Conservation (phyloP, 208 protist species). For the Acanthamoeba healyi region DNA sequence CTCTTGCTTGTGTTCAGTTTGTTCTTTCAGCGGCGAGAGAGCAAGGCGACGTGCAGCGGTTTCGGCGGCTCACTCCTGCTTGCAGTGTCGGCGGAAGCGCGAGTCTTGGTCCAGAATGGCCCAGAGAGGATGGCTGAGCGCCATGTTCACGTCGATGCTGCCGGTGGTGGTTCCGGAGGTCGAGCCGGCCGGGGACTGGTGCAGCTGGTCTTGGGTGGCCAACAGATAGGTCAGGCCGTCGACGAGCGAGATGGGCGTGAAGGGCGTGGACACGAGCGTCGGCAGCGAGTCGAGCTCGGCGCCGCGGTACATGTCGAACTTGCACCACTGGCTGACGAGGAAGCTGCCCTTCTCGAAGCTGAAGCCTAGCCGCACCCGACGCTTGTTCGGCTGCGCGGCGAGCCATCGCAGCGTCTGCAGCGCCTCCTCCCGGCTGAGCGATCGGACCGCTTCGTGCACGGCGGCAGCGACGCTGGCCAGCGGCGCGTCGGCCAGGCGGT, state of each 20-base stretch:
- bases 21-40: no score
- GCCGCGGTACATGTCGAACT: conserved; percentile 72
- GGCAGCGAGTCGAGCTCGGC: conserved; percentile 43
- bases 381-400: conserved; percentile 75
- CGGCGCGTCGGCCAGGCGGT: conserved; percentile 34
- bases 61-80: no score
- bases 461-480: conserved; percentile 28
- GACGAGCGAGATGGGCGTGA: conserved; percentile 71
- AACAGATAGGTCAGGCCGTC: conserved; percentile 45
- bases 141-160: conserved; percentile 53
- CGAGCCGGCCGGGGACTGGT: neutral
- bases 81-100: neutral
- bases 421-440: conserved; percentile 55
- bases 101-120: conserved; percentile 8
- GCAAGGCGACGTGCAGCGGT: no score
- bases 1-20: no score
- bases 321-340: conserved; percentile 74
- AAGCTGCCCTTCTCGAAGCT: conserved; percentile 20
- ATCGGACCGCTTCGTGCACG: neutral
- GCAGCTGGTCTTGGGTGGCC: conserved; percentile 65
- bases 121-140: conserved; percentile 51
- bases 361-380: conserved; percentile 42
- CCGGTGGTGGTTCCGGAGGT: neutral
- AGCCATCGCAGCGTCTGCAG: conserved; percentile 44
- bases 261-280: conserved; percentile 50